Percentiles rank a stretch among this genome's conserved stretches.
Conservation (phyloP, 441 rosid genomes). For the Corymbia citriodora region DNA sequence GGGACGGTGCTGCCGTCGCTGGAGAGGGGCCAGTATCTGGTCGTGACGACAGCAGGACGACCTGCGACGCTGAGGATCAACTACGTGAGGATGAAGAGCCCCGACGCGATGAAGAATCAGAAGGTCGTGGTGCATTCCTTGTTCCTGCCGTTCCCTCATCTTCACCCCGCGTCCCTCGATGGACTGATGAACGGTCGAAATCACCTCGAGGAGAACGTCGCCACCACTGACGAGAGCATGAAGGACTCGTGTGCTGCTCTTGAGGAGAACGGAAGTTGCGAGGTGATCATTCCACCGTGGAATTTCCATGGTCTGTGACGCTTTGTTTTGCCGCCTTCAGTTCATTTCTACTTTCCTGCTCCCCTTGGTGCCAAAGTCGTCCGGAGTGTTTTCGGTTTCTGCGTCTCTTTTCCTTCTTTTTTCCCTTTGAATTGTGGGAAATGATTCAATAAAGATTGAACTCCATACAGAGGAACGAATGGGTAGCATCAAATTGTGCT, state of each 20-base stretch:
- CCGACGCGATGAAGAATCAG: conserved; percentile 8
- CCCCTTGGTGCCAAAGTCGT: neutral
- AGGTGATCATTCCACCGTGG: neutral
- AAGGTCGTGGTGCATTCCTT: conserved; percentile 4
- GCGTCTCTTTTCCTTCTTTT: neutral
- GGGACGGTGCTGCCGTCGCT: conserved; percentile 9
- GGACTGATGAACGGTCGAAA: neutral
- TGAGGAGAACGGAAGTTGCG: neutral
- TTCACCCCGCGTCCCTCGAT: neutral
- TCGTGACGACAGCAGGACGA: neutral
- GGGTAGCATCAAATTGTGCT: neutral
- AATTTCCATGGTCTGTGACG: neutral
- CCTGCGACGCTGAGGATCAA: neutral
- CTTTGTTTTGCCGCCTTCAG: neutral
- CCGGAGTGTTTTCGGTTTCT: neutral
- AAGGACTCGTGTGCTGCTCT: neutral
- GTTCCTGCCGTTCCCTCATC: conserved; percentile 5
- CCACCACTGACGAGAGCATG: neutral
- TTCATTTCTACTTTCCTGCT: neutral
- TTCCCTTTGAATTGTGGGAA: neutral
- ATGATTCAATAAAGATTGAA: neutral
- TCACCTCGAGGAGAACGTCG: neutral
- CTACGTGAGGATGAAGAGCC: conserved; percentile 11
- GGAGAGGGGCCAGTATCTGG: conserved; percentile 5
- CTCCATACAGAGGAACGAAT: neutral